A percentile compares a stretch with the other conserved stretches of the same genome.
Conservation (phyloP, 1,284 basidiomycete genomes). For the Earliella scabrosa region DNA sequence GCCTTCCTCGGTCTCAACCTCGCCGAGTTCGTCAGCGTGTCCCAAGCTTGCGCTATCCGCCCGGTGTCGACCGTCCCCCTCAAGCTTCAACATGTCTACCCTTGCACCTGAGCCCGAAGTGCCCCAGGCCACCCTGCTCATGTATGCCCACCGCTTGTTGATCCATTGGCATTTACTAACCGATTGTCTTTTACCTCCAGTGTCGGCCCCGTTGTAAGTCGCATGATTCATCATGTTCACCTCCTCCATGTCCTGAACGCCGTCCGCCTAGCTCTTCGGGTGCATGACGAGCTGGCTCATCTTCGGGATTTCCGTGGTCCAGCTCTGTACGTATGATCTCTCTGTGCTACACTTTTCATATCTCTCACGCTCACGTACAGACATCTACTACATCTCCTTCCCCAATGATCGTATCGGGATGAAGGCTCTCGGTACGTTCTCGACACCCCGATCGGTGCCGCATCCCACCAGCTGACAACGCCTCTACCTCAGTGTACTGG, state of each 20-base stretch:
- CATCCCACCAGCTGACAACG: background rate
- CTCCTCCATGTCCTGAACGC: background rate
- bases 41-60: background rate
- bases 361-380: background rate
- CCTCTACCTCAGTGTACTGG: slow-evolving; percentile 10
- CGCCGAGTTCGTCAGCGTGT: background rate
- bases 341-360: too few species aligned
- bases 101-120: slow-evolving; percentile 5
- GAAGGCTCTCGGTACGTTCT: slow-evolving; percentile 7
- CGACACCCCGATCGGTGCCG: too few species aligned
- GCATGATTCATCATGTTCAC: background rate
- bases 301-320: slow-evolving; percentile 10
- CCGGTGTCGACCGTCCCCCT: slow-evolving; percentile 2
- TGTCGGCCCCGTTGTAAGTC: slow-evolving; percentile 7
- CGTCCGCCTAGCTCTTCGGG: background rate
- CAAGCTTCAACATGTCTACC: too few species aligned
- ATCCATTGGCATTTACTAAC: background rate
- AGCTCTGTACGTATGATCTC: background rate
- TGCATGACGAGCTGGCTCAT: slow-evolving; percentile 6
- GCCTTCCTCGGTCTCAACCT: background rate
- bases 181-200: background rate
- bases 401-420: slow-evolving; percentile 3
- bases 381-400: slow-evolving; percentile 13
- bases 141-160: background rate
- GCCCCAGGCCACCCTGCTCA: slow-evolving; percentile 3